Base-by-base conservation (phyloP, 495 filamentous ascomycete species). In the Lepraria neglecta region DNA sequence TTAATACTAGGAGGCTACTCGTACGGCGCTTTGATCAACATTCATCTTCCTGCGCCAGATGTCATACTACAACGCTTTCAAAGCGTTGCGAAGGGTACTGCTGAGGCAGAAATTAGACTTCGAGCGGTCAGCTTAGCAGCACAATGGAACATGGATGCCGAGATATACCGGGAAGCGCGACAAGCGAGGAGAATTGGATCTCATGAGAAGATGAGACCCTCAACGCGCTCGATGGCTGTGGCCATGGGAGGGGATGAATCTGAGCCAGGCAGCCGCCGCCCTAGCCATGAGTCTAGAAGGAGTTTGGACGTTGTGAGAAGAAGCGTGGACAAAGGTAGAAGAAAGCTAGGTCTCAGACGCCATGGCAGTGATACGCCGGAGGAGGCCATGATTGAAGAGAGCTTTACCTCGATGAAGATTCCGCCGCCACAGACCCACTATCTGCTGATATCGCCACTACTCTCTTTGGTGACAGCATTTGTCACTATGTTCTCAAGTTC, bases 1-100 rank as follows among this genome's bases (percentile, higher is more conserved):
- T 59, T 91, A 6, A 69, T 96, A 2, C 69, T 95, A 5, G 87
- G 80, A 3, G 94, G 94, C 45, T 97, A 97, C 71, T 97, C 92
- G 0, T 97, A 96, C 69, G 94, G 94, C 42, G 87, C 90, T 6
- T 76, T 96, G 62, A 83, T 97, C 46, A 82, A 89, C 12, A 83
- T 80, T 4, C 82, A 85, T 64, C 82, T 92, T 6, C 91, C 91
- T 3, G 69, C 77, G 12, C 72, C 86, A 28, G 69, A 76, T 15
- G 72, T 76, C 2, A 81, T 95, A 46, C 64, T 88, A 3, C 64
- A 78, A 0, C 71, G 80, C 5, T 89, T 96, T 64, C 67, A 74
- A 43, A 66, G 70, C 7, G 79, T 82, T 0, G 58, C 67, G 9
- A 65, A 72, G n/a, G 79, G 77, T 27, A 82, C 82, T 0, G 71